Evolutionary conservation across 768 basidiomycete species (phyloP).

Genomic region (Auricularia heimuer): DNA sequence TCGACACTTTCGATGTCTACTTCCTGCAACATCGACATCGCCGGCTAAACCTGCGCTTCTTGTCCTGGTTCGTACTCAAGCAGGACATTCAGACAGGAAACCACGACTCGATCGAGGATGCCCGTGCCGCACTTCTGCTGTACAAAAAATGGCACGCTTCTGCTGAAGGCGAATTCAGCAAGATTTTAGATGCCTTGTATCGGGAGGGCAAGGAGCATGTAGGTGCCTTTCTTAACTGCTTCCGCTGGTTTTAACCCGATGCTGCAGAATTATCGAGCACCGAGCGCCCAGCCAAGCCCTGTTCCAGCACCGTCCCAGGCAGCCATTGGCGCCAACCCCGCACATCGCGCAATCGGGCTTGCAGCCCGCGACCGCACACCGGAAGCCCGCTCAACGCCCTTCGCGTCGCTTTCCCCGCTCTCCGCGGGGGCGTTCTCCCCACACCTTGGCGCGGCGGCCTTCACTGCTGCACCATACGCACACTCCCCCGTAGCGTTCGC

Average conservation of each 20-base stretch:
- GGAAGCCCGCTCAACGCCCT: not conserved
- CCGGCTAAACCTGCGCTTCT: slow-evolving; percentile 82
- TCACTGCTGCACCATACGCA: not conserved
- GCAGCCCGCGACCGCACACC: not conserved
- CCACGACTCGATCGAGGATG: slow-evolving; percentile 99
- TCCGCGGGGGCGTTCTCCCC: not conserved
- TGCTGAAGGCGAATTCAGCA: slow-evolving; percentile 72
- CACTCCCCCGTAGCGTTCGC: not conserved
- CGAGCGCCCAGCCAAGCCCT: not conserved
- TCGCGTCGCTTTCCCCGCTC: not conserved
- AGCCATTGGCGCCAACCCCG: not conserved
- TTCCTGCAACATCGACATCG: slow-evolving; percentile 73
- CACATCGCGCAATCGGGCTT: not conserved
- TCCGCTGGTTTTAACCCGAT: not conserved
- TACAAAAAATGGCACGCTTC: slow-evolving; percentile 75
- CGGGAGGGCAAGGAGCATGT: slow-evolving; percentile 68
- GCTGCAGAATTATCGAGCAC: not conserved
- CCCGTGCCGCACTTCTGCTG: slow-evolving; percentile 71
- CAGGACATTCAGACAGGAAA: slow-evolving; percentile 89
- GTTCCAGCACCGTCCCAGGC: not conserved
- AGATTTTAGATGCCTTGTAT: slow-evolving; percentile 79
- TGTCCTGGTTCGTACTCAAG: slow-evolving; percentile 88
- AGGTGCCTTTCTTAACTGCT: slow-evolving; percentile 18
- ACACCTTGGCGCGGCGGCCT: not conserved
- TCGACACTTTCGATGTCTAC: slow-evolving; percentile 97